phyloP scores from a whole-genome alignment of 257 asterid species.

The Avicennia marina region DNA sequence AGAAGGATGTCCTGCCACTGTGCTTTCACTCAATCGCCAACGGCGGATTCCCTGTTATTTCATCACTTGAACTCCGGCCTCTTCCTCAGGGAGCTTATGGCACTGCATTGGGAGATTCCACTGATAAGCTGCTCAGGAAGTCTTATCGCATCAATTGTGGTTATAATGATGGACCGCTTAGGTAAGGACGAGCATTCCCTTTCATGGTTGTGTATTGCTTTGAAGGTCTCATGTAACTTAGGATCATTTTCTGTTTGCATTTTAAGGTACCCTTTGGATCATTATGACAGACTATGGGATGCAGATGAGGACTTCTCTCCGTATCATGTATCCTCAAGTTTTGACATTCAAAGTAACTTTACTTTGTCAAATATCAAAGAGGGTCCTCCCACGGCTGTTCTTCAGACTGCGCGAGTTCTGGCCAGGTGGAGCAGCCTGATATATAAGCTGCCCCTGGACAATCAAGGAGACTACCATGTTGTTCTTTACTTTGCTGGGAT shows the following conservation, averaged over 20 bases:
- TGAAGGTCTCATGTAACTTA: background rate
- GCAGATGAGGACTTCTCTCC: slow-evolving; percentile 86
- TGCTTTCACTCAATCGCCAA: slow-evolving; percentile 65
- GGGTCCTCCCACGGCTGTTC: slow-evolving; percentile 68
- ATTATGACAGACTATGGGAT: slow-evolving; percentile 86
- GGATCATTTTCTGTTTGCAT: background rate
- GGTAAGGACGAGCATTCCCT: slow-evolving; percentile 29
- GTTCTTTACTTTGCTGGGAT: slow-evolving; percentile 91
- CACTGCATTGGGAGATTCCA: slow-evolving; percentile 37
- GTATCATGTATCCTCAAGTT: slow-evolving; percentile 70
- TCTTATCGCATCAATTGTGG: slow-evolving; percentile 77
- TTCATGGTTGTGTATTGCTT: background rate
- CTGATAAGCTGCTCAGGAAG: slow-evolving; percentile 51
- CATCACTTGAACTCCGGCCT: slow-evolving; percentile 75
- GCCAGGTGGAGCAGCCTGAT: slow-evolving; percentile 70
- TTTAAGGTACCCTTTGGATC: slow-evolving; percentile 83
- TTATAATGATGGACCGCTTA: slow-evolving; percentile 62
- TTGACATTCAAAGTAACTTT: slow-evolving; percentile 53
- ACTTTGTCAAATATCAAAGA: slow-evolving; percentile 54
- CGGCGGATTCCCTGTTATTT: slow-evolving; percentile 77
- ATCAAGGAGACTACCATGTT: slow-evolving; percentile 66
- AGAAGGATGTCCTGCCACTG: slow-evolving; percentile 47
- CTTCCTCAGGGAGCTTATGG: slow-evolving; percentile 69
- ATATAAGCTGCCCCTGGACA: slow-evolving; percentile 62
- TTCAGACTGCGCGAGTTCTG: slow-evolving; percentile 79